phyloP scores from a whole-genome alignment of 805 yeast genomes.

The Hanseniaspora clermontiae region DNA sequence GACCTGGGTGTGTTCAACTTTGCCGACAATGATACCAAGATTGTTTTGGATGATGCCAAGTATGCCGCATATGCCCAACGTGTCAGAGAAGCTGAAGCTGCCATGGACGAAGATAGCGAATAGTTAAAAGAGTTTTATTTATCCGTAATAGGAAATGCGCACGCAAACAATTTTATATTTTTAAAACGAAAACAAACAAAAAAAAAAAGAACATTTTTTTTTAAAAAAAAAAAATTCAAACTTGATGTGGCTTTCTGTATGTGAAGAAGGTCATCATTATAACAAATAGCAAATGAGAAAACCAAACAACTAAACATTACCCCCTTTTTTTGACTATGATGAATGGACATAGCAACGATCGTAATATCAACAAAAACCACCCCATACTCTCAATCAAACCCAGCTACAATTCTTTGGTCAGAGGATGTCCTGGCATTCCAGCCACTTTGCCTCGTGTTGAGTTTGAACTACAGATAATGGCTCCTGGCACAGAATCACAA shows the following conservation, averaged over 20 bases:
- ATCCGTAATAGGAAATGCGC: slow-evolving; percentile 14
- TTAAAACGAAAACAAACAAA: background rate
- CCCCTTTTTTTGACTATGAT: background rate
- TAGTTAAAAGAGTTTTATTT: background rate
- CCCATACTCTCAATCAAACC: slow-evolving; percentile 35
- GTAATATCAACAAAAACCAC: slow-evolving; percentile 16
- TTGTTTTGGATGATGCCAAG: slow-evolving; percentile 25
- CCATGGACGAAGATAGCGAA: background rate
- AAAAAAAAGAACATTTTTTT: background rate
- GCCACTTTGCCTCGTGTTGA: slow-evolving; percentile 48
- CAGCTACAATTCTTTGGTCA: slow-evolving; percentile 39
- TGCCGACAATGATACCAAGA: slow-evolving; percentile 13
- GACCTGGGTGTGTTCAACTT: slow-evolving; percentile 2
- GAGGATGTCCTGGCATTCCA: slow-evolving; percentile 61
- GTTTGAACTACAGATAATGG: slow-evolving; percentile 38
- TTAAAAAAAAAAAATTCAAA: background rate
- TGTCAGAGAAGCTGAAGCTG: background rate
- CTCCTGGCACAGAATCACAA: slow-evolving; percentile 35
- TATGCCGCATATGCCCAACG: background rate
- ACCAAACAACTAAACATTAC: background rate
- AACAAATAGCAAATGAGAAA: no score
- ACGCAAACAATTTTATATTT: slow-evolving; percentile 5
- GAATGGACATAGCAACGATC: background rate
- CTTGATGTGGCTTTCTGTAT: no score
- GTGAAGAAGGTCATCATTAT: no score